Evolutionary conservation across 2,329 filamentous ascomycete species (phyloP).

Genomic region (Botryotinia narcissicola): DNA sequence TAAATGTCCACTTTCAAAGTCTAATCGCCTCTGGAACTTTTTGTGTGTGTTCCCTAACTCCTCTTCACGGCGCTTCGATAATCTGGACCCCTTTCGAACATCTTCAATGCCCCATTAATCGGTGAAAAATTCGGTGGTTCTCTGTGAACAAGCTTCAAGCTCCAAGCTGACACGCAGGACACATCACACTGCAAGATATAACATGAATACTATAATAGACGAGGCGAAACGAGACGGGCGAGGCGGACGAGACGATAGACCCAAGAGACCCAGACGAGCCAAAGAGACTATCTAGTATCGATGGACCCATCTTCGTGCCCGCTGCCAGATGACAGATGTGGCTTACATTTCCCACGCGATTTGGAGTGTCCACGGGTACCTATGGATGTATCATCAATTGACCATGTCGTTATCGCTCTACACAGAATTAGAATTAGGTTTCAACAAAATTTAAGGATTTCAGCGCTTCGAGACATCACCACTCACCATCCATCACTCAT

Average conservation of each 20-base stretch:
- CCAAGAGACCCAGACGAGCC: neutral
- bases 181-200: slow-evolving; percentile 2
- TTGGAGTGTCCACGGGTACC: neutral
- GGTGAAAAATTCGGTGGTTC: slow-evolving; percentile 14
- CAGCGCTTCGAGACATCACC: neutral
- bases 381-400: neutral
- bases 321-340: slow-evolving; percentile 13
- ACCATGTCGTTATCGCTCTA: neutral
- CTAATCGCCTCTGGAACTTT: slow-evolving; percentile 6
- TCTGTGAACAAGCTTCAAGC: neutral
- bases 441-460: neutral
- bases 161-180: slow-evolving; percentile 14
- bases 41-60: neutral
- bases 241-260: neutral
- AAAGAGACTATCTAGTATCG: neutral
- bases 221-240: neutral
- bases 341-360: neutral
- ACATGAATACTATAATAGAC: neutral
- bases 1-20: slow-evolving; percentile 17
- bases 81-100: slow-evolving; percentile 18
- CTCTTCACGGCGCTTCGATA: neutral
- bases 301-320: neutral
- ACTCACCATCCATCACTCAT: neutral
- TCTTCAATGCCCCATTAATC: neutral
- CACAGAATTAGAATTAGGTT: neutral